Evolutionary conservation across 371 early-diverging fungal genomes (phyloP).

Genomic region (Apophysomyces variabilis): DNA sequence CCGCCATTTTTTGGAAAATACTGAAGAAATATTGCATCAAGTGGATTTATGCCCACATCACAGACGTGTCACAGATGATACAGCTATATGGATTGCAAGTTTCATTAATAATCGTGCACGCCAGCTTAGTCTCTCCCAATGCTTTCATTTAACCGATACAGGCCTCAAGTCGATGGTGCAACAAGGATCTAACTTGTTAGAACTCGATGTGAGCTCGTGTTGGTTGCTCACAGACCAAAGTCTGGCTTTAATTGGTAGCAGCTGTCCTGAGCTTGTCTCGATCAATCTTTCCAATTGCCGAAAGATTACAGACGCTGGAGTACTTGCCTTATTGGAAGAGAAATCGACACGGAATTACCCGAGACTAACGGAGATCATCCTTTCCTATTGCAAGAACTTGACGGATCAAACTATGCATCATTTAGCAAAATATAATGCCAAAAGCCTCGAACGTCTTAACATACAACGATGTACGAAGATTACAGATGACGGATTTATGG

Average conservation of each 20-base stretch:
- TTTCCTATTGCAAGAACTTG: slow-evolving; percentile 83
- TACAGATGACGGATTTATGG: slow-evolving; percentile 66
- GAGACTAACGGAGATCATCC: slow-evolving; percentile 41
- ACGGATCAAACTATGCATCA: slow-evolving; percentile 63
- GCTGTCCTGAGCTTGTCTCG: slow-evolving; percentile 41
- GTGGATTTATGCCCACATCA: slow-evolving; percentile 51
- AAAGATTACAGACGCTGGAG: slow-evolving; percentile 72
- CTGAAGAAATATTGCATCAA: slow-evolving; percentile 30
- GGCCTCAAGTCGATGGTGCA: slow-evolving; percentile 44
- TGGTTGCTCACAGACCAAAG: slow-evolving; percentile 81
- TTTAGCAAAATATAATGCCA: slow-evolving; percentile 38
- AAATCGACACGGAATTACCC: slow-evolving; percentile 28
- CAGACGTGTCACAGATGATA: slow-evolving; percentile 47
- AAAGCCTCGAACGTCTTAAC: slow-evolving; percentile 57
- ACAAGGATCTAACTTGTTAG: slow-evolving; percentile 42
- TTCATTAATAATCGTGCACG: slow-evolving; percentile 28
- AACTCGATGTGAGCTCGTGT: slow-evolving; percentile 73
- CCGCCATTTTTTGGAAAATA: slow-evolving; percentile 35
- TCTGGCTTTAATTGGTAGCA: slow-evolving; percentile 43
- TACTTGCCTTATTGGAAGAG: slow-evolving; percentile 51
- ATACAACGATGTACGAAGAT: slow-evolving; percentile 83
- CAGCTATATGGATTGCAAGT: slow-evolving; percentile 14
- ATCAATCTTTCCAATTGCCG: slow-evolving; percentile 82
- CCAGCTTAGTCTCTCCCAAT: slow-evolving; percentile 39
- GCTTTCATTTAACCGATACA: slow-evolving; percentile 58